Conservation (phyloP, 257 asterid species). For the Nicotiana paniculata region DNA sequence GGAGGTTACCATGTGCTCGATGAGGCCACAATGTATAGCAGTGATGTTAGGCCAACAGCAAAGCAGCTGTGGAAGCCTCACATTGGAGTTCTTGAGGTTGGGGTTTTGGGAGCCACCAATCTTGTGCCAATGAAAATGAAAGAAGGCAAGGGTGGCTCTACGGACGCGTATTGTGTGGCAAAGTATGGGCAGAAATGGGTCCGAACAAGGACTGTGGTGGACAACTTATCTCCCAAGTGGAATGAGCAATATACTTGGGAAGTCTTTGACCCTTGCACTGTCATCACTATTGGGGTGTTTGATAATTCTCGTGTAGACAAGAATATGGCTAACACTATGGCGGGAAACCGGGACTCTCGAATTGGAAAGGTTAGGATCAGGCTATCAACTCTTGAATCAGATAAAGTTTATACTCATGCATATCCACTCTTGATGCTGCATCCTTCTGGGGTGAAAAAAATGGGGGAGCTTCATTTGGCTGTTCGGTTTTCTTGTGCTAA, state of each 20-base stretch:
- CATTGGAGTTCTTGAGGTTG: conserved; percentile 84
- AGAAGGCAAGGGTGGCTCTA: conserved; percentile 79
- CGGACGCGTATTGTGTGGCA: conserved; percentile 72
- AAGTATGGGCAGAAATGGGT: conserved; percentile 88
- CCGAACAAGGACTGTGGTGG: conserved; percentile 73
- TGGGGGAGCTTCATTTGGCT: conserved; percentile 91
- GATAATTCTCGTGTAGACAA: conserved; percentile 71
- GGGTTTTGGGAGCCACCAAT: conserved; percentile 68
- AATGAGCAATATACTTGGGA: conserved; percentile 96
- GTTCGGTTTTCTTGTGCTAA: conserved; percentile 74
- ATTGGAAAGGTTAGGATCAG: conserved; percentile 80
- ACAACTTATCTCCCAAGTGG: conserved; percentile 73
- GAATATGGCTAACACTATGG: conserved; percentile 16
- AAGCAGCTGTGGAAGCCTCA: conserved; percentile 91
- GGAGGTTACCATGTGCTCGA: conserved; percentile 92
- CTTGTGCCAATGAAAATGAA: conserved; percentile 70
- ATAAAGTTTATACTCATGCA: conserved; percentile 70
- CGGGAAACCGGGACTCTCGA: conserved; percentile 44
- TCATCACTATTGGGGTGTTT: conserved; percentile 68
- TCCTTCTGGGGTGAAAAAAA: conserved; percentile 80
- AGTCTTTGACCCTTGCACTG: conserved; percentile 87
- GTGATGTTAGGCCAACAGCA: conserved; percentile 79
- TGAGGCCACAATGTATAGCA: conserved; percentile 79
- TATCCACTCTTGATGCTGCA: conserved; percentile 79
- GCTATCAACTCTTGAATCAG: conserved; percentile 73